Conservation (phyloP, 148 eudicot species). For the Nepenthes mirabilis region DNA sequence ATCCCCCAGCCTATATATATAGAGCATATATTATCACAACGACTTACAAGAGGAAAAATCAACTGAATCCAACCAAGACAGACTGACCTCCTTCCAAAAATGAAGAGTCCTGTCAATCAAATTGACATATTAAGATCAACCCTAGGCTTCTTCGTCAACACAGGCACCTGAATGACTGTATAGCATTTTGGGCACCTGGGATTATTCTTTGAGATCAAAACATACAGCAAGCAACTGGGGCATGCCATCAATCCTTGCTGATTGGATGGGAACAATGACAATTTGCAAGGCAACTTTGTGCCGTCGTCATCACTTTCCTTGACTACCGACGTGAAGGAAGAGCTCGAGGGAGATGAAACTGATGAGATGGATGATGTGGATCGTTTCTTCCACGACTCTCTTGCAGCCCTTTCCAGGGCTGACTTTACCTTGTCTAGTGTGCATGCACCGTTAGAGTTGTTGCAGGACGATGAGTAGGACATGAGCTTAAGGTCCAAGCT, state of each 20-base stretch:
- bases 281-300: conserved; percentile 12
- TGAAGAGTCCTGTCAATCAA: conserved; percentile 10
- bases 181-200: conserved; percentile 80
- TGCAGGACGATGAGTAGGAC: conserved; percentile 19
- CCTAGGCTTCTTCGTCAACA: conserved; percentile 54
- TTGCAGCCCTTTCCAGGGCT: conserved; percentile 72
- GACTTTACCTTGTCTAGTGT: conserved; percentile 84
- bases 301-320: conserved; percentile 31
- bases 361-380: neutral
- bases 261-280: conserved; percentile 3
- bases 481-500: conserved; percentile 51
- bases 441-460: conserved; percentile 66
- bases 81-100: neutral
- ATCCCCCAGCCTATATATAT: too few relatives aligned
- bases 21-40: neutral
- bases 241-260: conserved; percentile 32
- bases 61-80: neutral
- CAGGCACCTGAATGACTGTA: conserved; percentile 30
- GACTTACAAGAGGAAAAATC: neutral
- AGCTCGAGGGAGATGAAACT: conserved; percentile 14
- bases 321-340: conserved; percentile 33
- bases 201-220: conserved; percentile 51
- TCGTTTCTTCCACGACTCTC: conserved; percentile 32
- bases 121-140: conserved; percentile 72
- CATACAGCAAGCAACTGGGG: conserved; percentile 72